Conservation (phyloP, 805 yeast genomes). For the Sporopachydermia quercuum region DNA sequence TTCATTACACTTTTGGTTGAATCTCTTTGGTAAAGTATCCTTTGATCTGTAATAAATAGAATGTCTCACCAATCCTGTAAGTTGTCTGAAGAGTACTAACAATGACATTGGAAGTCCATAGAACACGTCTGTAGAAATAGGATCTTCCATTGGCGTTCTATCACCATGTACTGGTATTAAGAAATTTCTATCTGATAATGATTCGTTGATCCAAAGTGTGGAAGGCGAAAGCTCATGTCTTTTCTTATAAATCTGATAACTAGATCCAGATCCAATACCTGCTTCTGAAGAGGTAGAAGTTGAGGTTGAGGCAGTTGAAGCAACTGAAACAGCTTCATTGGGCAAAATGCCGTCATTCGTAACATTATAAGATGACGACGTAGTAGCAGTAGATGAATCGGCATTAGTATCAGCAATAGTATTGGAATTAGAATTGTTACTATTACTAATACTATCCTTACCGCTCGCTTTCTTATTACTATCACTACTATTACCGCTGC, state of each 20-base stretch:
- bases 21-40: constrained; percentile 14
- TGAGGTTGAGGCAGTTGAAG: not conserved
- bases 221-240: not conserved
- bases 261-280: too few species aligned
- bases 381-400: not conserved
- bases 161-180: constrained; percentile 16
- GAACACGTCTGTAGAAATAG: constrained; percentile 61
- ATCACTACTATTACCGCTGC: not conserved
- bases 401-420: not conserved
- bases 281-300: not conserved
- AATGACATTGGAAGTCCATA: constrained; percentile 79
- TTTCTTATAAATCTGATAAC: too few species aligned
- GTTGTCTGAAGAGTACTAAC: constrained; percentile 55
- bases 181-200: not conserved
- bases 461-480: not conserved
- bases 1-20: constrained; percentile 16
- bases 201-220: not conserved
- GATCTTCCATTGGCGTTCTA: constrained; percentile 35
- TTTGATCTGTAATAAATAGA: constrained; percentile 32
- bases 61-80: constrained; percentile 50
- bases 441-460: not conserved
- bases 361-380: not conserved
- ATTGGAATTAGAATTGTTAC: not conserved
- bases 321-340: too few species aligned
- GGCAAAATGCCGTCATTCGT: not conserved